Evolutionary conservation across 2,329 filamentous ascomycete species (phyloP), one percentile per base, ranked within the genome.

Genomic region (Delphinella strobiligena): DNA sequence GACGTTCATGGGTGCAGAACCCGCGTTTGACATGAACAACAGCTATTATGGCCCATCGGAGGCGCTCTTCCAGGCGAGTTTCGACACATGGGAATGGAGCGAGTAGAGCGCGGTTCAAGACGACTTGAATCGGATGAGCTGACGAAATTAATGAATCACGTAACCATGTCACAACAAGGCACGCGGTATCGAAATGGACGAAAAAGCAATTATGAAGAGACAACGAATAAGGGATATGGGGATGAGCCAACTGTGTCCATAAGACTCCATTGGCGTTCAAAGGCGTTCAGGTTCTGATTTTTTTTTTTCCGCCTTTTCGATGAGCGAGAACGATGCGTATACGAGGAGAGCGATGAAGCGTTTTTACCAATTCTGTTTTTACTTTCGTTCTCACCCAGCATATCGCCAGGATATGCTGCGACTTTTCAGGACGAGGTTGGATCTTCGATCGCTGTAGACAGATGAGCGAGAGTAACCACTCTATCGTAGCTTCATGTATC

Each of bases 1-100:
- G 37, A 37, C 41, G 2, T 43, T 43, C 33, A 43, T 43, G 41
- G 41, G 41, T 19, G 34, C 36, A 2, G 36, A 43, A 5, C 36
- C 34, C 15, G 31, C 39, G 22, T 36, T 43, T 19, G 41, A 43
- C 36, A 39, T 43, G 19, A 39, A 35, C n/a, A 29, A 37, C 16
- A 37, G 39, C 39, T 36, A 36, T n/a, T 41, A 41, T 11, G 39
- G 39, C 16, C 31, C 31, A 15, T 31, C 22, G 5, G 36, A 43
- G 14, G 16, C 36, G 9, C 31, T 43, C 16, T 43, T 43, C 37
- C 34, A 36, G 7, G 36, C 33, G 5, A 39, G 36, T 19, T n/a
- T 39, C 5, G 36, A 43, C 17, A 36, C 41, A 24, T 27, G 7
- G 7, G 22, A 27, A 7, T 27, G 22, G 22, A 12, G 7, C 22